Base-by-base conservation (phyloP, 352 stramenopile genomes). In the Aphanomyces stellatus region DNA sequence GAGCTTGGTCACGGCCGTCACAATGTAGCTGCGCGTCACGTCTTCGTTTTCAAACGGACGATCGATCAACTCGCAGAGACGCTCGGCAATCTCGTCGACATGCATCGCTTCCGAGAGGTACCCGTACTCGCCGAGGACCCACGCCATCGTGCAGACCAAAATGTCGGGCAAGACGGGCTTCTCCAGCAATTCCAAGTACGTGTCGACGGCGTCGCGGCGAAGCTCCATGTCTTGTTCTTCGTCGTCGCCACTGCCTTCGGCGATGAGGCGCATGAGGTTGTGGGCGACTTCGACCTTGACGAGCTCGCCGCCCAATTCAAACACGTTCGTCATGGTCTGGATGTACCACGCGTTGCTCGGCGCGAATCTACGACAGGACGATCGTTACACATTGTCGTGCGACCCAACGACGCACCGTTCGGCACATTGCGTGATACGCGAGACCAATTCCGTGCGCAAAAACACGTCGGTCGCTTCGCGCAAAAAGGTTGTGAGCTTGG, bases 271-370 rank as follows among this genome's bases (percentile, higher is more conserved):
- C 82, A 99, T 95, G 27, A 99, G 77, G 66, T 98, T 99, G 69
- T 99, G 96, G 10, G 97, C 96, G 0, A 99, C 96, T 51, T 98
- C 91, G n/a, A 83, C 82, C 27, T 97, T 90, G 37, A 99, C 97
- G 40, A 99, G 88, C 71, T 99, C 97, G 53, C 97, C 97, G 19
- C 90, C 95, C 1, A 97, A 76, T 62, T 97, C 88, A 69, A 98
- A 98, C 3, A 98, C 90, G 62, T 97, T 96, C 6, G 95, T 99
- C 80, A 99, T 99, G 10, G 96, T 99, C 69, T 93, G 78, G 55
- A 99, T 98, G 76, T 99, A 99, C 98, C 98, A 99, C 1, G 88
- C 88, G 74, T 99, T 99, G 78, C 92, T 98, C 8, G 97, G 97
- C 24, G 97, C 97, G 72, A 95, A 98, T n/a, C 49, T 57, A 57